phyloP scores from a whole-genome alignment of 371 early-diverging fungal genomes.

The Syncephalastrum sp. region DNA sequence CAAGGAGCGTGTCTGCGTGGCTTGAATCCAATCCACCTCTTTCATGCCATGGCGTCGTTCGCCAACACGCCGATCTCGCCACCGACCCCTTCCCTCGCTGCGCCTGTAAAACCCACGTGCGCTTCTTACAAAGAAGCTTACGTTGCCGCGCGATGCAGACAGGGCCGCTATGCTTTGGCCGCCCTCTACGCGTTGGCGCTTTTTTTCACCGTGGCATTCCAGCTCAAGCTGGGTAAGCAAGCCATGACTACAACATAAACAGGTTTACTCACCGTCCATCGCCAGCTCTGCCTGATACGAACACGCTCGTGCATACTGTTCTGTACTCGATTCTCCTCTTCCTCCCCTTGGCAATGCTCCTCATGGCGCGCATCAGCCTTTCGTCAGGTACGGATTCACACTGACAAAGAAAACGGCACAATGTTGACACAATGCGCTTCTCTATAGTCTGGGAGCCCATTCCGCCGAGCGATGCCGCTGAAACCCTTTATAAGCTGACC shows the following conservation, averaged over 20 bases:
- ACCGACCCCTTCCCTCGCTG: no score
- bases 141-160: conserved; percentile 1
- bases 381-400: neutral
- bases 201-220: conserved; percentile 12
- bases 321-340: conserved; percentile 2
- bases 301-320: neutral
- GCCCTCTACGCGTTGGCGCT: conserved; percentile 6
- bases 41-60: no score
- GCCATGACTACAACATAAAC: neutral
- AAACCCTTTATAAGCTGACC: conserved; percentile 3
- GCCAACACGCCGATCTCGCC: no score
- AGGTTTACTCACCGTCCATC: neutral
- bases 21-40: no score
- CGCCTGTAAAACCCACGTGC: conserved; percentile 9
- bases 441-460: conserved; percentile 14
- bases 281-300: conserved; percentile 6
- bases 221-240: conserved; percentile 6
- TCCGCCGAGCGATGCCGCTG: conserved; percentile 9
- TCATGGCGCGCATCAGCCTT: neutral
- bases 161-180: conserved; percentile 1
- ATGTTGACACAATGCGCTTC: no score
- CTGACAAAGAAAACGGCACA: no score
- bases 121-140: conserved; percentile 15
- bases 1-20: no score
- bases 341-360: neutral